A percentile compares a stretch with the other conserved stretches of the same genome.
phyloP scores from a whole-genome alignment of 2,329 filamentous ascomycete species.

The Exophiala phaeomuriformis region DNA sequence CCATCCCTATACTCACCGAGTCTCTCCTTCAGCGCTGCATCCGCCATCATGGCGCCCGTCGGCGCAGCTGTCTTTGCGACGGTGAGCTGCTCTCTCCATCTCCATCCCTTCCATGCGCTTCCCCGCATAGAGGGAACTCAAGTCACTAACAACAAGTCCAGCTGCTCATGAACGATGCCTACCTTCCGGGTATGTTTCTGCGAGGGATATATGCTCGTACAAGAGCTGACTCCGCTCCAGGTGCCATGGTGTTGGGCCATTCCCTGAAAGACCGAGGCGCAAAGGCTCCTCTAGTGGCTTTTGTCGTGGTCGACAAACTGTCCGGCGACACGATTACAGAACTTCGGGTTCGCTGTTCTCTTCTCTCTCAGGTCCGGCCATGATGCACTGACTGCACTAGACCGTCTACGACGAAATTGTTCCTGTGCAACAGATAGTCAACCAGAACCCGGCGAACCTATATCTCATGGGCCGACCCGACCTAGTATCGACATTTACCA shows the following conservation, averaged over 20 bases:
- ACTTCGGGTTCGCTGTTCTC: conserved; percentile 56
- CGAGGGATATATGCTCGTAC: conserved; percentile 2
- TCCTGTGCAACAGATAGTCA: conserved; percentile 71
- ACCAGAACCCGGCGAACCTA: conserved; percentile 70
- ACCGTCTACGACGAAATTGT: conserved; percentile 82
- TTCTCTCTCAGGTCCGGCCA: background rate
- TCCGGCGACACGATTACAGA: conserved; percentile 67
- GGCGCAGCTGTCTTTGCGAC: conserved; percentile 28
- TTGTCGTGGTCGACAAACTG: conserved; percentile 75
- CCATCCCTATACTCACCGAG: background rate
- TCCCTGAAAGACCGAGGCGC: conserved; percentile 87
- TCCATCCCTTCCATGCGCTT: conserved; percentile 4
- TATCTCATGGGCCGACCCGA: conserved; percentile 87
- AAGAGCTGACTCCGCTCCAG: conserved; percentile 42
- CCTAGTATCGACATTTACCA: conserved; percentile 88
- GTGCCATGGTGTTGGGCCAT: conserved; percentile 87
- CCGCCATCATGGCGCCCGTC: conserved; percentile 26
- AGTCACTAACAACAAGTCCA: conserved; percentile 36
- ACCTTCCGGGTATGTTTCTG: conserved; percentile 68
- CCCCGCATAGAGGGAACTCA: conserved; percentile 10
- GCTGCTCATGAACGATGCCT: conserved; percentile 87
- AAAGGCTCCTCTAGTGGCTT: conserved; percentile 72
- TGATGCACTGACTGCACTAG: conserved; percentile 41
- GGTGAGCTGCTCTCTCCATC: conserved; percentile 13
- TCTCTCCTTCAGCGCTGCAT: conserved; percentile 3